A percentile compares a stretch with the other conserved stretches of the same genome.
Evolutionary conservation across 257 asterid species (phyloP).

Genomic region (Primulina huaijiensis): DNA sequence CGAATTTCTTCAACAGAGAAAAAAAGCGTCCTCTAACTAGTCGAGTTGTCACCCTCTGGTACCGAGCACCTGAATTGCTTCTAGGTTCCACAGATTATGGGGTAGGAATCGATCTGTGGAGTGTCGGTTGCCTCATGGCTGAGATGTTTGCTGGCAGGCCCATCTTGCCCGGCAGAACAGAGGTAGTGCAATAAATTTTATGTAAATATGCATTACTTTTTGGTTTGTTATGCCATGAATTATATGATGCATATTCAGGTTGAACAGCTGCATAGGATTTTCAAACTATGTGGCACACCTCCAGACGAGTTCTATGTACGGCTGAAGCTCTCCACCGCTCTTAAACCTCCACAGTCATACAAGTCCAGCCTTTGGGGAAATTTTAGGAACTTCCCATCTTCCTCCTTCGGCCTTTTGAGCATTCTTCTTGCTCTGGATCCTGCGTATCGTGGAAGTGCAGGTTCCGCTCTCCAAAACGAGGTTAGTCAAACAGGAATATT

Average conservation of each 20-base stretch:
- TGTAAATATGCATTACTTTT: background rate
- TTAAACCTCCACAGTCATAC: constrained; percentile 62
- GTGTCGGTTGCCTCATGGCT: constrained; percentile 86
- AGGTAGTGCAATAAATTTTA: constrained; percentile 40
- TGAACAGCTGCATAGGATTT: constrained; percentile 74
- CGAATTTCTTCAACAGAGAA: constrained; percentile 43
- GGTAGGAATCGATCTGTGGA: constrained; percentile 77
- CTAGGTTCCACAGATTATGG: constrained; percentile 79
- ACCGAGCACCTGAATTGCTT: constrained; percentile 79
- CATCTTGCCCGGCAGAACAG: constrained; percentile 74
- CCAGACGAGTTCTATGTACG: constrained; percentile 54
- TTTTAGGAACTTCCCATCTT: constrained; percentile 58
- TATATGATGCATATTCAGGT: constrained; percentile 36
- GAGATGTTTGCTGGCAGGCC: constrained; percentile 84
- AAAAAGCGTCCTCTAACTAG: constrained; percentile 58
- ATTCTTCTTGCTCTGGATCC: constrained; percentile 68
- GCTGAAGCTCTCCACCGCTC: constrained; percentile 51
- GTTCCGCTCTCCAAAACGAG: constrained; percentile 53
- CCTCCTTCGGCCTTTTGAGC: constrained; percentile 50
- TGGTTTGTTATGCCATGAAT: constrained; percentile 1
- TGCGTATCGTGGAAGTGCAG: constrained; percentile 52
- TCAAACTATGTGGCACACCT: constrained; percentile 85
- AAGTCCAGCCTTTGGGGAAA: constrained; percentile 49
- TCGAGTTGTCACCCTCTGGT: constrained; percentile 90
- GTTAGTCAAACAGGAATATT: constrained; percentile 26